A percentile compares a stretch with the other conserved stretches of the same genome.
phyloP scores from a whole-genome alignment of 192 early-diverging fungal species.

The Coemansia umbellata region DNA sequence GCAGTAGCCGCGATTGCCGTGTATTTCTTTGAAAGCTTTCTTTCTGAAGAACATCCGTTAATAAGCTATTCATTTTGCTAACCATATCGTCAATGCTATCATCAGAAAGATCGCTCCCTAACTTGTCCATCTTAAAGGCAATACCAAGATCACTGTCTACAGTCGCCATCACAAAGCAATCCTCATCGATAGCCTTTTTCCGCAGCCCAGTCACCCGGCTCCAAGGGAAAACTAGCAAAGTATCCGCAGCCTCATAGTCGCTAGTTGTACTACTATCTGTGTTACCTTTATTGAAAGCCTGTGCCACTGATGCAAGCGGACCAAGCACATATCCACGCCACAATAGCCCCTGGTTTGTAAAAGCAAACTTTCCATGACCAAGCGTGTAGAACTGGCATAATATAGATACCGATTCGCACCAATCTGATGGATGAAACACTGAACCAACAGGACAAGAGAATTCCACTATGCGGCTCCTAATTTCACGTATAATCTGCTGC shows the following conservation, averaged over 20 bases:
- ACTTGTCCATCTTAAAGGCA: constrained; percentile 10
- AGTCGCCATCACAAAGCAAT: constrained; percentile 27
- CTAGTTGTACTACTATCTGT: neutral
- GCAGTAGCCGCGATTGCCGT: neutral
- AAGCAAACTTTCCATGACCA: constrained; percentile 25
- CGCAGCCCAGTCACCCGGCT: constrained; percentile 18
- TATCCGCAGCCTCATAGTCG: neutral
- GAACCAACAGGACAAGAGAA: constrained; percentile 3
- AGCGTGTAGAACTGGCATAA: constrained; percentile 44
- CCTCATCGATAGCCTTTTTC: constrained; percentile 25
- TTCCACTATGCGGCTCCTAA: constrained; percentile 18
- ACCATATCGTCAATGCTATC: neutral
- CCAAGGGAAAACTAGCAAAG: constrained; percentile 36
- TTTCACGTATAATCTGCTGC: constrained; percentile 43
- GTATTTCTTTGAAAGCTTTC: neutral
- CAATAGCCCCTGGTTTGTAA: constrained; percentile 2
- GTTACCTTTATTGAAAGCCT: neutral
- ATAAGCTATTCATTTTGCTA: neutral
- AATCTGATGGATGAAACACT: neutral
- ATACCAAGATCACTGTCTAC: constrained; percentile 40
- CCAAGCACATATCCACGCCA: constrained; percentile 25
- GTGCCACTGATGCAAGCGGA: constrained; percentile 18
- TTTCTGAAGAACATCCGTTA: neutral
- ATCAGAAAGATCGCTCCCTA: neutral
- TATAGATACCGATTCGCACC: constrained; percentile 15